Evolutionary conservation across 495 filamentous ascomycete genomes (phyloP).

Genomic region (Barbatosphaeria neglecta): DNA sequence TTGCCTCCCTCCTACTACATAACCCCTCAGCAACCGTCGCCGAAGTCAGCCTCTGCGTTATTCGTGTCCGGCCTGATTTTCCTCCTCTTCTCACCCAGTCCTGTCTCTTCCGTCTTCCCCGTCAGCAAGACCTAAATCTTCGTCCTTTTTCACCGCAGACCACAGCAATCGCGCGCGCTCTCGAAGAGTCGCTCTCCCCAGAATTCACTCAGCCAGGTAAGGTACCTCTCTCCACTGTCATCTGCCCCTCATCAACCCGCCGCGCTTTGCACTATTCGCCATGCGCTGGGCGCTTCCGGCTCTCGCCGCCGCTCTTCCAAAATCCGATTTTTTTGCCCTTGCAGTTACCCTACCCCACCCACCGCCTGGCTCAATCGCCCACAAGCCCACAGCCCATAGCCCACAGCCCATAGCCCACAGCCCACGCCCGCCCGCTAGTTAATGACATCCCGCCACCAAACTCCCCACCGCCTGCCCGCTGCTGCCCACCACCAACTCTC

Average conservation of each 20-base stretch:
- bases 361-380: not conserved
- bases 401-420: not conserved
- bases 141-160: not conserved
- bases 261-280: too few relatives aligned
- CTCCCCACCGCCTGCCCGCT: not conserved
- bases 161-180: too few relatives aligned
- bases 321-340: too few relatives aligned
- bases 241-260: too few relatives aligned
- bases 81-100: not conserved
- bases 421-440: too few relatives aligned
- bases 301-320: too few relatives aligned
- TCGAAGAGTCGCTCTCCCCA: too few relatives aligned
- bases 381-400: not conserved
- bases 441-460: too few relatives aligned
- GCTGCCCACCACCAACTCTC: not conserved
- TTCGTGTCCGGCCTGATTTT: not conserved
- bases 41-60: not conserved
- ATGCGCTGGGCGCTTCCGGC: too few relatives aligned
- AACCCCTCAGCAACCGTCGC: not conserved
- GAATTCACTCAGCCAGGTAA: too few relatives aligned
- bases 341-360: too few relatives aligned
- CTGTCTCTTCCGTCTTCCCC: not conserved
- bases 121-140: not conserved
- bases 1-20: not conserved
- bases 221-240: too few relatives aligned